Base-by-base conservation (phyloP, 2,329 filamentous ascomycete genomes). In the Beauveria australis region DNA sequence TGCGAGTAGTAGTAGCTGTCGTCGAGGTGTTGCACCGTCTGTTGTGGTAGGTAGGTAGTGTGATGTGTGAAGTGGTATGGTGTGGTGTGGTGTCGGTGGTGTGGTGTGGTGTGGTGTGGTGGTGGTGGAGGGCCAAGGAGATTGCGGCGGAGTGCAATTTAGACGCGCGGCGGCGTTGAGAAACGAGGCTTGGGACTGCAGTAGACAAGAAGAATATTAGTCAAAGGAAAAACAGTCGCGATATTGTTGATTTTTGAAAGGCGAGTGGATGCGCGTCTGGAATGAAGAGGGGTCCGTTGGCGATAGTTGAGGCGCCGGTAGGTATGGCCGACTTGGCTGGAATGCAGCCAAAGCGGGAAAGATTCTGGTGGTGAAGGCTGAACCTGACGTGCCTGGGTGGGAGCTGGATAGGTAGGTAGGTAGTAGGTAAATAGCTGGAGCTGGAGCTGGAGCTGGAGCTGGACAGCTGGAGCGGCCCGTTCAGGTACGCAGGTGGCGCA, bases 401-500 rank as follows among this genome's bases (percentile, higher is more conserved):
- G 24, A 26, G 12, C 44, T 47, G 44, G 12, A 47, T 12, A 51
- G 26, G 26, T 30, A 18, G 24, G 24, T 48, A 28, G 30, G 30
- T 33, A 33, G 30, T 48, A 8, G 12, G 5, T 6, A 48, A n/a
- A n/a, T 22, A 22, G 22, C 22, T 22, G 22, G 22, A 22, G 22
- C 8, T 33, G 30, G 4, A 37, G 33, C 33, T 37, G 33, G 12
- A 33, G 30, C 30, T 33, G 30, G 30, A 33, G 30, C 30, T 33
- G 30, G 24, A 22, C 43, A 19, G 55, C 43, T 41, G 55, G 18
- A n/a, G 40, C 24, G 52, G 52, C 22, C 37, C 37, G 30, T 54
- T 37, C 33, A 16, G 33, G 44, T 43, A 56, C 53, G 58, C 51
- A 60, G 49, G 58, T 60, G 58, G 58, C 58, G 58, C 58, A 60